A percentile compares a stretch with the other conserved stretches of the same genome.
Evolutionary conservation across 768 basidiomycete species (phyloP).

Genomic region (Rhodotorula toruloides): DNA sequence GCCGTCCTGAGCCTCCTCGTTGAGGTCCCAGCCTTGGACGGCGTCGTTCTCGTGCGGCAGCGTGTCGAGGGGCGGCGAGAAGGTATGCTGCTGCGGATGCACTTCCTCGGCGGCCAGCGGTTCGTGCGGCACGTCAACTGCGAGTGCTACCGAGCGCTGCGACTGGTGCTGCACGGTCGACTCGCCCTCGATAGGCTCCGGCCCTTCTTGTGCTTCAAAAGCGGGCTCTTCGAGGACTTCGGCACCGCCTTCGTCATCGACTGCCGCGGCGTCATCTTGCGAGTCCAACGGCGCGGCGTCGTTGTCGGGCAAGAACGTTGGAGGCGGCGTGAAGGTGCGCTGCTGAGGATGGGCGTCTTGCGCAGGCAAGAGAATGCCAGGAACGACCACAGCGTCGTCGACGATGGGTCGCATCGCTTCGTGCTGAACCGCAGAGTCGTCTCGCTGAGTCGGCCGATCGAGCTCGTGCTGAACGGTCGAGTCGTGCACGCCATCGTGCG

Average conservation of each 20-base stretch:
- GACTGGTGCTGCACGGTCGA: too few species aligned
- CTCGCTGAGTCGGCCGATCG: too few species aligned
- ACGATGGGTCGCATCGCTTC: constrained; percentile 1
- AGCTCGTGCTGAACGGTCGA: constrained; percentile 15
- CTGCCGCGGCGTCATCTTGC: too few species aligned
- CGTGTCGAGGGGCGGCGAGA: not conserved
- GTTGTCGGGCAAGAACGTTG: not conserved
- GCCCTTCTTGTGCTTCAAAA: too few species aligned
- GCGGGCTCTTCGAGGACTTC: too few species aligned
- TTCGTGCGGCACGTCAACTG: too few species aligned
- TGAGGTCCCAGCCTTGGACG: constrained; percentile 8
- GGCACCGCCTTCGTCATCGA: too few species aligned
- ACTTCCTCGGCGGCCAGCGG: too few species aligned
- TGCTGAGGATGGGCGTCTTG: constrained; percentile 6
- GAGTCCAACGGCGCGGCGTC: too few species aligned
- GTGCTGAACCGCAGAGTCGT: constrained; percentile 10
- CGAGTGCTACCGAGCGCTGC: too few species aligned
- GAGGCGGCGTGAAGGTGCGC: constrained; percentile 13
- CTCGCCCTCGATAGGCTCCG: too few species aligned
- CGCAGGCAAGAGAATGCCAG: not conserved
- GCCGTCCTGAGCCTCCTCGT: not conserved
- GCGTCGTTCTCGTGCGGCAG: not conserved
- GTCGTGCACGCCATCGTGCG: not conserved
- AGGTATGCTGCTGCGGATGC: constrained; percentile 17
- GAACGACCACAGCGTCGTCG: not conserved